Conservation (phyloP, 2,329 filamentous ascomycete species). For the Ilyonectria destructans region DNA sequence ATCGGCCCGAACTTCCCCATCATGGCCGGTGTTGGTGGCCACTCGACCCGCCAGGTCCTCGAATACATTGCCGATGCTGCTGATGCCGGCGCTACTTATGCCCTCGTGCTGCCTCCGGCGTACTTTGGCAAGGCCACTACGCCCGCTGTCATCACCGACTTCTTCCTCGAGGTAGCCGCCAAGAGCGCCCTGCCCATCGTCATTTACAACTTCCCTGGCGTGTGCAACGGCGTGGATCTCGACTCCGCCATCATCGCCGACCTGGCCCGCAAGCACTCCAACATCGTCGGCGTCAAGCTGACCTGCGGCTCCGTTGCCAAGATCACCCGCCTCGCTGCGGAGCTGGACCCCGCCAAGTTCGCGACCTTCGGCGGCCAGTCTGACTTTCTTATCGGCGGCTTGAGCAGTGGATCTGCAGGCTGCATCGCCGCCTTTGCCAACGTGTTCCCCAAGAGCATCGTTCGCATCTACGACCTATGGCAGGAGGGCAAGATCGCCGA, state of each 20-base stretch:
- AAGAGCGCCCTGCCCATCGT: slow-evolving; percentile 71
- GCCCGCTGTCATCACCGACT: slow-evolving; percentile 70
- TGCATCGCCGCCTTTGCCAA: slow-evolving; percentile 77
- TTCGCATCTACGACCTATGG: slow-evolving; percentile 74
- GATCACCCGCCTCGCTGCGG: slow-evolving; percentile 72
- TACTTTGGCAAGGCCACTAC: slow-evolving; percentile 78
- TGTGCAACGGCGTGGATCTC: slow-evolving; percentile 79
- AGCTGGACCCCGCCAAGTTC: slow-evolving; percentile 70
- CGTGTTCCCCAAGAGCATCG: slow-evolving; percentile 72
- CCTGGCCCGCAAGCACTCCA: slow-evolving; percentile 55
- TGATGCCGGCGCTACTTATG: slow-evolving; percentile 74
- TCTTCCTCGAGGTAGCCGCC: slow-evolving; percentile 72
- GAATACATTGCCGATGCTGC: slow-evolving; percentile 74
- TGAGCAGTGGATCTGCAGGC: slow-evolving; percentile 72
- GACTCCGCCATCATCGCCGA: slow-evolving; percentile 72
- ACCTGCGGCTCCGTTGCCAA: slow-evolving; percentile 83
- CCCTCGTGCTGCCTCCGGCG: slow-evolving; percentile 73
- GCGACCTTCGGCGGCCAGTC: slow-evolving; percentile 81
- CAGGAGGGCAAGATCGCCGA: slow-evolving; percentile 70
- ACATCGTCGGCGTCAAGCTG: slow-evolving; percentile 80
- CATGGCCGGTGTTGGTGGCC: slow-evolving; percentile 79
- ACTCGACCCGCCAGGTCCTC: slow-evolving; percentile 76
- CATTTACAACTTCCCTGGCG: slow-evolving; percentile 79
- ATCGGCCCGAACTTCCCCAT: slow-evolving; percentile 91
- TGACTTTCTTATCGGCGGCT: slow-evolving; percentile 78